A percentile compares a stretch with the other conserved stretches of the same genome.
phyloP scores from a whole-genome alignment of 2,329 filamentous ascomycete species.

The Pestalotiopsis sp. region DNA sequence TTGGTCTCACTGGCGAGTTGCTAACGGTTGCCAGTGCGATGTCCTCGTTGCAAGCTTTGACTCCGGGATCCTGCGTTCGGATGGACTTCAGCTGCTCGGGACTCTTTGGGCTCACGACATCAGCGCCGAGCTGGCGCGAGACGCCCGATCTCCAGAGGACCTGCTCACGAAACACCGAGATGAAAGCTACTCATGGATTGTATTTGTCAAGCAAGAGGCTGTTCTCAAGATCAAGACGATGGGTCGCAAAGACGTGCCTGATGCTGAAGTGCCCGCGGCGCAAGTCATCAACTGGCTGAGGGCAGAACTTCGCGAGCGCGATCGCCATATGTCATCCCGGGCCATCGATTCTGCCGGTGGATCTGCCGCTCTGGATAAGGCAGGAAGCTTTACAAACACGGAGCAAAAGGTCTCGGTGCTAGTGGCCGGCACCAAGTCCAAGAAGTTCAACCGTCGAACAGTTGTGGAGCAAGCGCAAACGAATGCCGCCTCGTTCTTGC shows the following conservation, averaged over 20 bases:
- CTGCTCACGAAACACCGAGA: constrained; percentile 76
- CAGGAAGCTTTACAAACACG: constrained; percentile 35
- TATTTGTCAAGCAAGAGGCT: constrained; percentile 80
- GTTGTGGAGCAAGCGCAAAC: constrained; percentile 80
- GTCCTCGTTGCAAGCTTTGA: constrained; percentile 90
- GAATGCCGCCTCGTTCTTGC: constrained; percentile 63
- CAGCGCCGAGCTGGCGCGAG: constrained; percentile 83
- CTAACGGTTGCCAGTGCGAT: constrained; percentile 64
- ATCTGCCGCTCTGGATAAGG: constrained; percentile 21
- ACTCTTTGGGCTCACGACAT: constrained; percentile 83
- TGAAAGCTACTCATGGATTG: constrained; percentile 81
- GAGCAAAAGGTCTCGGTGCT: constrained; percentile 84
- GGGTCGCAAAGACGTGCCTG: constrained; percentile 72
- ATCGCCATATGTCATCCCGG: constrained; percentile 44
- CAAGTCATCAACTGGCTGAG: constrained; percentile 82
- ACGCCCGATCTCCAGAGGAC: constrained; percentile 79
- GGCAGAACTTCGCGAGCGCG: constrained; percentile 78
- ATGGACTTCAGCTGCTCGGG: constrained; percentile 76
- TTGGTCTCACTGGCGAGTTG: background rate
- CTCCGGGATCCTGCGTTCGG: constrained; percentile 70
- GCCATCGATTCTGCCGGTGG: constrained; percentile 37
- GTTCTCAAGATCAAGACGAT: constrained; percentile 80
- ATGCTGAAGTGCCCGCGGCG: constrained; percentile 72
- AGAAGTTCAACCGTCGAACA: constrained; percentile 86
- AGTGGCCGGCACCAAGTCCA: constrained; percentile 78